Evolutionary conservation across 2,329 filamentous ascomycete species (phyloP), one percentile per base, ranked within the genome.

Genomic region (Verticillium klebahnii): DNA sequence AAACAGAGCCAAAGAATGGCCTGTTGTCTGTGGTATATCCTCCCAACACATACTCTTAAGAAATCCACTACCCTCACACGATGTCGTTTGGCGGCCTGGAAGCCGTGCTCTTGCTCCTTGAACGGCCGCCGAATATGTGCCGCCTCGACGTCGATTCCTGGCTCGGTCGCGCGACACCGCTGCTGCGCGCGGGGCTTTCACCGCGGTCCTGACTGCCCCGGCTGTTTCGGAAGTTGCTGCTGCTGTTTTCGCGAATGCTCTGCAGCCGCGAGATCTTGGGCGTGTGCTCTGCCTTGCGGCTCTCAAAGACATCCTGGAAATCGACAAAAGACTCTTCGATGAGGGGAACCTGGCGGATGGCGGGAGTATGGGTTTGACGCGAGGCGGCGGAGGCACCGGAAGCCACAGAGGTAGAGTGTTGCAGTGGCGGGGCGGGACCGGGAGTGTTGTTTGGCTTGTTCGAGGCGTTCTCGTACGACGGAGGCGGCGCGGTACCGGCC

Each of bases 281-380:
- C 1, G 69, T 70, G 5, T 72, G 59, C 2, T 73, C 70, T 3
- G 78, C 71, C 37, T 74, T 75, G 32, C 80, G 78, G 55, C 71
- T 74, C 32, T 77, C 75, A 57, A 80, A 82, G 0, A 82, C 77
- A 59, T 82, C 77, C 61, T 78, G 73, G 71, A 79, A 79, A 66
- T 82, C 73, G 40, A 73, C 72, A 57, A 76, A 69, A 14, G 66
- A 67, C 14, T 68, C 67, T 45, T 76, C 75, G 25, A 71, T 62
- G 14, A 72, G 67, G 17, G 69, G 39, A 11, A 65, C 62, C 32
- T 65, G 57, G 23, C 66, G 67, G 5, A 62, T 59, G 15, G 65
- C 64, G 34, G 63, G 54, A 7, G 64, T 64, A n/a, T 68, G 23
- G 19, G 45, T 50, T 50, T 50, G 45, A 50, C 45, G 45, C 23